Evolutionary conservation across 768 basidiomycete species (phyloP).

Genomic region (Leccinum variicolor): DNA sequence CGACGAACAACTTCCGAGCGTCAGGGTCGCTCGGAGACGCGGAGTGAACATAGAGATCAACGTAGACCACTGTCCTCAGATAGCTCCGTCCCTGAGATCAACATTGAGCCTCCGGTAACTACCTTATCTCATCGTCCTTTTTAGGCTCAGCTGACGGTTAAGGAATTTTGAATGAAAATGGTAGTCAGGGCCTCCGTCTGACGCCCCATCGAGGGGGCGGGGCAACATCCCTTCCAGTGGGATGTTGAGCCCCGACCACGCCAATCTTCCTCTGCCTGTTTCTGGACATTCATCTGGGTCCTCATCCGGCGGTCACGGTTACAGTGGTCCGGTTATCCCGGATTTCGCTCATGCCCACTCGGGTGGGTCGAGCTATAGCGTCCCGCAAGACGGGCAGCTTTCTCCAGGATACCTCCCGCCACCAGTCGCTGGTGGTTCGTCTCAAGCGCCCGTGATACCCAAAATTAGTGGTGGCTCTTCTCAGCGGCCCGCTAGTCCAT

Average conservation of each 20-base stretch:
- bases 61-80: slow-evolving; percentile 30
- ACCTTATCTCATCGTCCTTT: slow-evolving; percentile 1
- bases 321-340: slow-evolving; percentile 13
- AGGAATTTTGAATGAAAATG: slow-evolving; percentile 3
- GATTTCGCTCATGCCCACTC: slow-evolving; percentile 4
- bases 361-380: slow-evolving; percentile 15
- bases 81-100: slow-evolving; percentile 34
- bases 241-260: slow-evolving; percentile 32
- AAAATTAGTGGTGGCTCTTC: slow-evolving; percentile 5
- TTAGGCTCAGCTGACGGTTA: slow-evolving; percentile 14
- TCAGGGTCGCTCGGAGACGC: slow-evolving; percentile 22
- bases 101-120: slow-evolving; percentile 30
- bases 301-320: slow-evolving; percentile 9
- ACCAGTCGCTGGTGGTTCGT: not conserved
- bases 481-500: slow-evolving; percentile 11
- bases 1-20: slow-evolving; percentile 23
- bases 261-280: slow-evolving; percentile 26
- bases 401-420: slow-evolving; percentile 12
- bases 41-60: slow-evolving; percentile 16
- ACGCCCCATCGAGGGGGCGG: slow-evolving; percentile 30
- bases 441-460: slow-evolving; percentile 25
- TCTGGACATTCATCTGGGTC: slow-evolving; percentile 11
- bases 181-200: slow-evolving; percentile 31
- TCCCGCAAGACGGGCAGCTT: slow-evolving; percentile 7
- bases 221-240: slow-evolving; percentile 7